Percentiles rank a stretch among this genome's conserved stretches.
phyloP scores from a whole-genome alignment of 1,284 basidiomycete genomes.

The Xerocomus amazonicus region DNA sequence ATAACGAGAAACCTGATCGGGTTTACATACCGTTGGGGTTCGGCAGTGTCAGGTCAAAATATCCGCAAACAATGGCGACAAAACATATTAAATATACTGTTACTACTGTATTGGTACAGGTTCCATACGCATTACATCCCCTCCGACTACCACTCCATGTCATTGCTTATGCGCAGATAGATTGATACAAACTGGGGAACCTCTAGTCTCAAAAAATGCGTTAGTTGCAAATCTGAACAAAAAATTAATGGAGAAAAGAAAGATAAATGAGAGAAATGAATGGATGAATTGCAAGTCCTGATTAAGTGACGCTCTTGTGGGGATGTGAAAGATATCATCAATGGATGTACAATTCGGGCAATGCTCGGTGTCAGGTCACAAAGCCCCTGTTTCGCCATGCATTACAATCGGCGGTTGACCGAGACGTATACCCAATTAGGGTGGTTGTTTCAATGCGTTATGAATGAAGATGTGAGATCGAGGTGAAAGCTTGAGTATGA shows the following conservation, averaged over 20 bases:
- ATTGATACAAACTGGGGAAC: slow-evolving; percentile 19
- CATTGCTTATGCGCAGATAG: slow-evolving; percentile 8
- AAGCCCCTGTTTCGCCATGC: slow-evolving; percentile 7
- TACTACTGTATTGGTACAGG: slow-evolving; percentile 17
- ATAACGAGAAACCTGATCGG: neutral
- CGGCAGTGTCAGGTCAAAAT: slow-evolving; percentile 22
- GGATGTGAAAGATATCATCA: slow-evolving; percentile 16
- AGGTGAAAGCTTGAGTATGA: slow-evolving; percentile 10
- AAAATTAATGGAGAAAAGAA: slow-evolving; percentile 8
- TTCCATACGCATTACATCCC: slow-evolving; percentile 15
- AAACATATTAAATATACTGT: no score
- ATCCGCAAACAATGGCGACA: slow-evolving; percentile 17
- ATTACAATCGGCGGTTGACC: neutral
- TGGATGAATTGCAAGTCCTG: slow-evolving; percentile 7
- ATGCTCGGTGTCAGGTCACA: slow-evolving; percentile 7
- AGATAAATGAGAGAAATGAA: slow-evolving; percentile 3
- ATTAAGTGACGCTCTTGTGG: slow-evolving; percentile 22
- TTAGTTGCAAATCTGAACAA: slow-evolving; percentile 15
- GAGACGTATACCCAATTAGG: slow-evolving; percentile 24
- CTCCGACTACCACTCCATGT: neutral
- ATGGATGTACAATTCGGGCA: slow-evolving; percentile 23
- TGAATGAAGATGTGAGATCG: slow-evolving; percentile 17
- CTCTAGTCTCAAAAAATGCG: slow-evolving; percentile 13
- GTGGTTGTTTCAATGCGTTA: slow-evolving; percentile 22
- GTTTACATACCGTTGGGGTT: slow-evolving; percentile 31